Base-by-base conservation (phyloP, 2,329 filamentous ascomycete genomes). In the Trichophyton equinum region DNA sequence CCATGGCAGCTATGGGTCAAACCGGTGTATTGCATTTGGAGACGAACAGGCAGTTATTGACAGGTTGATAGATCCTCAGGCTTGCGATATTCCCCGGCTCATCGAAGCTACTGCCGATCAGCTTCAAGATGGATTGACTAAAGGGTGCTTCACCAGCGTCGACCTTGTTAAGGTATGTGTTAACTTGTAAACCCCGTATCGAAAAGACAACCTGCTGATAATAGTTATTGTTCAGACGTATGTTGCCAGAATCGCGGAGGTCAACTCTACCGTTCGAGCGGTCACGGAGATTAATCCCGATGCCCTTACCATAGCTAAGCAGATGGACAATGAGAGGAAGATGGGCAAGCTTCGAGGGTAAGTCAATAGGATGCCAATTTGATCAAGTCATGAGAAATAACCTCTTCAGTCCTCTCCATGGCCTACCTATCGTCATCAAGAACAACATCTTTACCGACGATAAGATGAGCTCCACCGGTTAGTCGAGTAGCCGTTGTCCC, bases 391-490 rank as follows among this genome's bases (percentile, higher is more conserved):
- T 42, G 27, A 20, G 57, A 30, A 38, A 27, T 47, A 30, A 30
- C 38, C 5, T 55, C 1, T 58, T 81, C 8, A 80, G 84, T 0
- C 81, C 81, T 0, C 75, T 89, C 1, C 85, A 89, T 68, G 86
- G 86, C 5, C 85, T 89, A 25, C 86, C 86, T 0, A 86, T 86
- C 67, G 75, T 85, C 0, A 79, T 88, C 64, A 89, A 89, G 70
- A 85, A 88, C 68, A 87, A 86, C 68, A 84, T 86, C 58, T 82
- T 77, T 11, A 82, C 81, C 1, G 81, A 80, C 63, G 85, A 87
- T 69, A 79, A 79, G 61, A 81, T 88, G 77, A 79, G 88, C 67
- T 88, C 85, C 0, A 88, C 85, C 11, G 60, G 62, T 64, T 40
- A 44, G 59, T 55, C 7, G 18, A 55, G 15, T 8, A 36, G 5